Evolutionary conservation across 2,329 filamentous ascomycete species (phyloP).

Genomic region (Aspergillus sp.): DNA sequence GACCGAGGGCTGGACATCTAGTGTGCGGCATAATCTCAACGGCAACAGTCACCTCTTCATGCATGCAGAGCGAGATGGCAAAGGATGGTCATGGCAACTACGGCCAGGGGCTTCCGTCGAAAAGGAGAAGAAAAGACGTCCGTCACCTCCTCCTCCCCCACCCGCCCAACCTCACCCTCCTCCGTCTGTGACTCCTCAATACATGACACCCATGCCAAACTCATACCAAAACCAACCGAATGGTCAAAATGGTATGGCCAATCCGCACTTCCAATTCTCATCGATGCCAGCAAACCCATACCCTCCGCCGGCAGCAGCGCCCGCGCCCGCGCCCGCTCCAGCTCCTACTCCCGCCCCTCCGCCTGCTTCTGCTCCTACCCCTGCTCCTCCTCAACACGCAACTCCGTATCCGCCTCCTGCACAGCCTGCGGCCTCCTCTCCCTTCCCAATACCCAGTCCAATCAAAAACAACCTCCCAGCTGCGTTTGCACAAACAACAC

Average conservation of each 20-base stretch:
- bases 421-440: conserved; percentile 31
- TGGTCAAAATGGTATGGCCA: conserved; percentile 30
- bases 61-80: conserved; percentile 61
- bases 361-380: conserved; percentile 8
- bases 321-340: conserved; percentile 23
- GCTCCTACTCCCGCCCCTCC: conserved; percentile 9
- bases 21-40: conserved; percentile 64
- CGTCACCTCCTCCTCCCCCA: conserved; percentile 44
- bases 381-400: conserved; percentile 19
- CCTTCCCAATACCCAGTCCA: conserved; percentile 36
- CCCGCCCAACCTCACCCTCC: conserved; percentile 31
- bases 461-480: conserved; percentile 41
- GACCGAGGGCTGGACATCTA: conserved; percentile 66
- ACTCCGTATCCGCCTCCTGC: conserved; percentile 24
- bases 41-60: conserved; percentile 58
- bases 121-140: conserved; percentile 56
- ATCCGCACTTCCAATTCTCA: conserved; percentile 40
- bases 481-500: conserved; percentile 37
- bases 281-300: conserved; percentile 34
- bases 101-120: conserved; percentile 60
- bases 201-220: conserved; percentile 36
- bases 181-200: conserved; percentile 29
- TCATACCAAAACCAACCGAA: conserved; percentile 31
- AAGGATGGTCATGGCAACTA: conserved; percentile 64
- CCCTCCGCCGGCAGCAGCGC: conserved; percentile 25